Evolutionary conservation across 495 filamentous ascomycete species (phyloP).

Genomic region (Hypoxylon lenormandii): DNA sequence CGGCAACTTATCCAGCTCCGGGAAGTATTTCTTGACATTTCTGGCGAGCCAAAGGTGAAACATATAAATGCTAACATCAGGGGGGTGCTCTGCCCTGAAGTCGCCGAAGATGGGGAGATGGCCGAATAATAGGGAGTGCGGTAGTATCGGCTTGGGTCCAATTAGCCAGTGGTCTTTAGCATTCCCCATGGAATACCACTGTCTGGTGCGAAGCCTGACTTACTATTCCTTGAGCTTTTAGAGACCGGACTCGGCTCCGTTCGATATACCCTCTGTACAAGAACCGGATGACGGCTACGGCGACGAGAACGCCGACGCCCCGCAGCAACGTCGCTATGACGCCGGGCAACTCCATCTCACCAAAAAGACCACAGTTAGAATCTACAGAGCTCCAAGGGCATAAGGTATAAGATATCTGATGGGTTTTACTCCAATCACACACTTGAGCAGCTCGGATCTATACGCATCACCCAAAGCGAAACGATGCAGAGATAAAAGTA

Average conservation of each 20-base stretch:
- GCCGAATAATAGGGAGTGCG: conserved; percentile 46
- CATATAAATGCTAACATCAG: conserved; percentile 46
- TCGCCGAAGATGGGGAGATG: conserved; percentile 44
- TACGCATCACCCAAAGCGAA: background rate
- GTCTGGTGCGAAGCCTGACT: conserved; percentile 19
- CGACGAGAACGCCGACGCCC: conserved; percentile 27
- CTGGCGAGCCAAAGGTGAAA: conserved; percentile 42
- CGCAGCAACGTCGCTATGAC: conserved; percentile 6
- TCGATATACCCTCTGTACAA: conserved; percentile 39
- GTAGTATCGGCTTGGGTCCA: conserved; percentile 42
- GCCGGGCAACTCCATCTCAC: conserved; percentile 3
- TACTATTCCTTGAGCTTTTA: conserved; percentile 49
- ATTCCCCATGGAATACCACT: background rate
- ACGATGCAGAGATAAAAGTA: background rate
- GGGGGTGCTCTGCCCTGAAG: conserved; percentile 38
- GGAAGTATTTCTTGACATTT: conserved; percentile 50
- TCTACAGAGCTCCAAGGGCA: background rate
- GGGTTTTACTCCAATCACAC: background rate
- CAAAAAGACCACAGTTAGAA: background rate
- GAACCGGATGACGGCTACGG: conserved; percentile 29
- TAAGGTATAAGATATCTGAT: background rate
- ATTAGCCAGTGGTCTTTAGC: conserved; percentile 13
- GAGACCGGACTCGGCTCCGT: conserved; percentile 34
- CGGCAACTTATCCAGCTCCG: conserved; percentile 40
- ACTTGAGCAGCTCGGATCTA: background rate